phyloP scores from a whole-genome alignment of 768 basidiomycete species.

The Phanerodontia chrysosporium region DNA sequence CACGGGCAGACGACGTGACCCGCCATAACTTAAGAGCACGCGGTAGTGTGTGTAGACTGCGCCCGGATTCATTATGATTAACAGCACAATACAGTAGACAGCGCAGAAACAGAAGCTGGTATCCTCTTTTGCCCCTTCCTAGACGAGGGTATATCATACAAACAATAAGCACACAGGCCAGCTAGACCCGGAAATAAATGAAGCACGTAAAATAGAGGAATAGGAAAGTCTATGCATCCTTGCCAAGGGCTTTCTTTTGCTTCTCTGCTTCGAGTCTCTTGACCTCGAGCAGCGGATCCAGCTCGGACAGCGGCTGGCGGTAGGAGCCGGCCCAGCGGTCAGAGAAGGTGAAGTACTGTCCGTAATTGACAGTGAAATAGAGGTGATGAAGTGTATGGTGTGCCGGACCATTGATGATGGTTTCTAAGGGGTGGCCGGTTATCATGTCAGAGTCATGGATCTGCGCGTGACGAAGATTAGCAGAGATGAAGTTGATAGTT shows the following conservation, averaged over 20 bases:
- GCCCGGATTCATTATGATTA: too few relatives aligned
- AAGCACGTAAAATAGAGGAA: neutral
- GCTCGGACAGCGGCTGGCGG: constrained; percentile 75
- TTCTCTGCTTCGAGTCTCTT: constrained; percentile 31
- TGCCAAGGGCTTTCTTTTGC: constrained; percentile 20
- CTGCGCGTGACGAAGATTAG: constrained; percentile 33
- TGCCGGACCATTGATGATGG: constrained; percentile 93
- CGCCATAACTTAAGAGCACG: too few relatives aligned
- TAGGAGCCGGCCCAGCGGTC: constrained; percentile 84
- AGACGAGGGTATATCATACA: neutral
- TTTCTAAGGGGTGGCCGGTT: constrained; percentile 83
- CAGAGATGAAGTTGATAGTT: neutral
- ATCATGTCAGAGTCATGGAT: constrained; percentile 99
- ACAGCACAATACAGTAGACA: too few relatives aligned
- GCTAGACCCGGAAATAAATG: neutral
- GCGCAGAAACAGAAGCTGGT: neutral
- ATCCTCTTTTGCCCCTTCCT: neutral
- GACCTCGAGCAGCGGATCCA: constrained; percentile 84
- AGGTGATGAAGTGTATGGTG: constrained; percentile 97
- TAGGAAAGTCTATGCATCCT: constrained; percentile 10
- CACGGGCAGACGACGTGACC: too few relatives aligned
- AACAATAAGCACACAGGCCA: neutral
- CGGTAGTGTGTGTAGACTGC: too few relatives aligned
- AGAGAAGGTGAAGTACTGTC: constrained; percentile 97
- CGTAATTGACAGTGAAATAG: constrained; percentile 96